Evolutionary conservation across 441 rosid species (phyloP).

Genomic region (Populus hybrid): DNA sequence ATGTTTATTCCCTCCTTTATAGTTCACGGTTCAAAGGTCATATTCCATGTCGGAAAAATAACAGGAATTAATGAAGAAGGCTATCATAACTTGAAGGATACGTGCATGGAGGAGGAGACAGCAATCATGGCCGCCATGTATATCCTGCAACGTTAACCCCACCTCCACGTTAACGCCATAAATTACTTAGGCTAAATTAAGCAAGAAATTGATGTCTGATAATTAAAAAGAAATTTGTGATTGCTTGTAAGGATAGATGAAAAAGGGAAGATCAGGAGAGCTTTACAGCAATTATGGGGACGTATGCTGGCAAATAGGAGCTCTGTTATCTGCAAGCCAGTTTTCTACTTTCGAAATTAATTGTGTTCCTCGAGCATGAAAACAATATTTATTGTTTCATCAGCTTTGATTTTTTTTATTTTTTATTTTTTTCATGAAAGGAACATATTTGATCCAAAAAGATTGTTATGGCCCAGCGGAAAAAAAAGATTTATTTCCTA

Average conservation of each 20-base stretch:
- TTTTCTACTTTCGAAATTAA: no score
- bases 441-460: no score
- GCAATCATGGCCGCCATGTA: neutral
- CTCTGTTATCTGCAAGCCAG: no score
- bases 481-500: no score
- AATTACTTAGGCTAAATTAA: no score
- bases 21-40: slow-evolving; percentile 1
- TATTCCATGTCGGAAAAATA: neutral
- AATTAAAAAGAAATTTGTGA: neutral
- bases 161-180: neutral
- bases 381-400: no score
- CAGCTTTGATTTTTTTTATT: no score
- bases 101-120: neutral
- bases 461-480: no score
- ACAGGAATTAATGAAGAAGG: neutral
- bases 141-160: neutral
- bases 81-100: neutral
- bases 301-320: no score
- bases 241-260: neutral
- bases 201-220: neutral
- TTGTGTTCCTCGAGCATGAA: no score
- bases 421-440: no score
- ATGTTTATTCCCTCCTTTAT: neutral
- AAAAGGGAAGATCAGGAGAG: neutral
- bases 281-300: neutral